Evolutionary conservation across 768 basidiomycete species (phyloP).

Genomic region (Tulasnella sp.): DNA sequence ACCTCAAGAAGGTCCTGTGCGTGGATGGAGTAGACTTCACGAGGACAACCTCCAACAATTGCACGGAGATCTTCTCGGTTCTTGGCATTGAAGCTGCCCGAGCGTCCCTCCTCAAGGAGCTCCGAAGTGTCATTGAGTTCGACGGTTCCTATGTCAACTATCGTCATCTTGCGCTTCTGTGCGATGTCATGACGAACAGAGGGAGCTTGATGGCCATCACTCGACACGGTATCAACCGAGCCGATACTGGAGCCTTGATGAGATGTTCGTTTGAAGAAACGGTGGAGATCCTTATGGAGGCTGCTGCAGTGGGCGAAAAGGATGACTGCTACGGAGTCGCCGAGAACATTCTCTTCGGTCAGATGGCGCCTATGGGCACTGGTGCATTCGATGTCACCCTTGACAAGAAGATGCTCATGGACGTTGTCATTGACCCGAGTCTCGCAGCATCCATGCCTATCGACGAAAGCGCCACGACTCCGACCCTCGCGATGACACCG

Average conservation of each 20-base stretch:
- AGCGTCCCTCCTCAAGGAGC: constrained; percentile 86
- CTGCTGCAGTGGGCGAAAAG: constrained; percentile 94
- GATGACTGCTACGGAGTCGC: constrained; percentile 98
- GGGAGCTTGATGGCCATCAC: constrained; percentile 96
- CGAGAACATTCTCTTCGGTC: constrained; percentile 98
- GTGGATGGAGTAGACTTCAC: constrained; percentile 91
- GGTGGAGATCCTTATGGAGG: constrained; percentile 98
- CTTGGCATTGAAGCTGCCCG: constrained; percentile 96
- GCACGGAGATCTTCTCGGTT: constrained; percentile 87
- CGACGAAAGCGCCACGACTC: constrained; percentile 82
- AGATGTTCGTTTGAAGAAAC: constrained; percentile 99
- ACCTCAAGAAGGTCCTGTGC: constrained; percentile 90
- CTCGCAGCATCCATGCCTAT: constrained; percentile 74
- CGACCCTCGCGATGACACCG: constrained; percentile 87
- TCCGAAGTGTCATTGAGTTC: constrained; percentile 95
- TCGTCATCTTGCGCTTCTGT: constrained; percentile 90
- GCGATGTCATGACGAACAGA: constrained; percentile 96
- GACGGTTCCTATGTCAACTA: constrained; percentile 99
- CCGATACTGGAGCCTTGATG: constrained; percentile 98
- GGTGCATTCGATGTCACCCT: constrained; percentile 93
- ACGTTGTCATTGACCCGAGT: constrained; percentile 94
- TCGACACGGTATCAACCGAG: constrained; percentile 97
- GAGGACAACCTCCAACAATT: constrained; percentile 94
- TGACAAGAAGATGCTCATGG: constrained; percentile 97
- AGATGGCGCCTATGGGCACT: constrained; percentile 99